These are phyloP conservation scores for Geranium brycei DNA, from an alignment of 345 rosid species.

Conservation along the genomic window DNA sequence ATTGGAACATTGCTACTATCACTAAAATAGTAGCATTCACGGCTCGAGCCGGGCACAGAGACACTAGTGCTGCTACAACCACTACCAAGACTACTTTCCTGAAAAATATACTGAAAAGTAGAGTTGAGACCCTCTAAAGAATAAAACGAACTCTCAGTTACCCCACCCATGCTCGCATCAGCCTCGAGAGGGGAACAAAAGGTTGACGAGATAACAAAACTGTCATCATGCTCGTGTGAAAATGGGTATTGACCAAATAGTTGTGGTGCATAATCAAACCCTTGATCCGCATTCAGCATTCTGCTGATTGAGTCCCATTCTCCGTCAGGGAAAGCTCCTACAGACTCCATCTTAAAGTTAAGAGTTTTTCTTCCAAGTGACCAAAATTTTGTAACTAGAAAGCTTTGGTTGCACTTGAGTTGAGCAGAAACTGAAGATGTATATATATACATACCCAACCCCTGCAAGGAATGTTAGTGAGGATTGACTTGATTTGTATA, in stretches of 20 bases:
- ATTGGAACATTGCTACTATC: conserved; percentile 11
- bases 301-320: conserved; percentile 37
- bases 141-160: conserved; percentile 13
- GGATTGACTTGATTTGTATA: conserved; percentile 27
- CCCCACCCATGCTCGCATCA: not conserved
- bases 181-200: conserved; percentile 17
- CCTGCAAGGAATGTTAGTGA: conserved; percentile 16
- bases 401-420: not conserved
- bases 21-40: not conserved
- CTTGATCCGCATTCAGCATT: conserved; percentile 24
- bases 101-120: conserved; percentile 13
- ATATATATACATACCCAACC: conserved; percentile 17
- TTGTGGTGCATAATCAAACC: conserved; percentile 8
- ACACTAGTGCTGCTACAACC: too few relatives aligned
- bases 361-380: not conserved
- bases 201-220: conserved; percentile 7
- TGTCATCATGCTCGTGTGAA: conserved; percentile 11
- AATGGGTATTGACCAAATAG: conserved; percentile 21
- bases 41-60: too few relatives aligned
- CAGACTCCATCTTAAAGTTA: conserved; percentile 20
- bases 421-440: conserved; percentile 8
- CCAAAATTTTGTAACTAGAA: not conserved
- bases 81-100: conserved; percentile 13
- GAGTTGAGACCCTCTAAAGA: conserved; percentile 12
- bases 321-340: conserved; percentile 30